Evolutionary conservation across 805 yeast species (phyloP).

Genomic region (Metschnikowia aberdeeniae): DNA sequence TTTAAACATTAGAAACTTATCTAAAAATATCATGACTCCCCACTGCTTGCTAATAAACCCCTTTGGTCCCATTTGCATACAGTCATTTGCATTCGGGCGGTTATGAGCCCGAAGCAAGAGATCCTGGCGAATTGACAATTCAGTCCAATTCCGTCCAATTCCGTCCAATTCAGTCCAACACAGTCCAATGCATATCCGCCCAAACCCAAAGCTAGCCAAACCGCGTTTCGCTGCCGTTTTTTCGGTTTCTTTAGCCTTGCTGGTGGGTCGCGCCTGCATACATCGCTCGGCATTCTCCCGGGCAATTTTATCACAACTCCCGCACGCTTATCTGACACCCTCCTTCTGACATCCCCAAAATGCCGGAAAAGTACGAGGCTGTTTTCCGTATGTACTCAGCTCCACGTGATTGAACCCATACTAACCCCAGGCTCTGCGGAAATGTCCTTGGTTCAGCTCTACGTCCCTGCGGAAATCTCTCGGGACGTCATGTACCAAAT

Average conservation of each 20-base stretch:
- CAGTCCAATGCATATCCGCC: too few species aligned
- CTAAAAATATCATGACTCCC: background rate
- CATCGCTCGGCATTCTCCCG: slow-evolving; percentile 4
- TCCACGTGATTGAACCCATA: slow-evolving; percentile 3
- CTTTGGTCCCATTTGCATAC: too few species aligned
- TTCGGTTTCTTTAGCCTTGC: background rate
- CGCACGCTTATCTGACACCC: slow-evolving; percentile 4
- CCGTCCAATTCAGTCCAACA: too few species aligned
- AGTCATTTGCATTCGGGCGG: too few species aligned
- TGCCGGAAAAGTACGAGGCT: slow-evolving; percentile 39
- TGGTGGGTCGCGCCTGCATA: background rate
- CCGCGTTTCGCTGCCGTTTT: too few species aligned
- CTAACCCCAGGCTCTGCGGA: slow-evolving; percentile 76
- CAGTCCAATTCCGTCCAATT: too few species aligned
- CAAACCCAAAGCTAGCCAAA: too few species aligned
- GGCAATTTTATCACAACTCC: slow-evolving; percentile 4
- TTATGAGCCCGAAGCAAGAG: too few species aligned
- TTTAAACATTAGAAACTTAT: background rate
- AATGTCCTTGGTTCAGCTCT: slow-evolving; percentile 90
- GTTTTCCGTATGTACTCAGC: slow-evolving; percentile 39
- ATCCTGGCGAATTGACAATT: too few species aligned
- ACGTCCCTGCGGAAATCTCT: slow-evolving; percentile 85
- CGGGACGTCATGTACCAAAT: slow-evolving; percentile 81
- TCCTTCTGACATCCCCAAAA: slow-evolving; percentile 5
- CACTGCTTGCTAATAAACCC: background rate